These are phyloP conservation scores for Plasmodium fragile DNA, from an alignment of 169 alveolate species.

Conservation along the genomic window DNA sequence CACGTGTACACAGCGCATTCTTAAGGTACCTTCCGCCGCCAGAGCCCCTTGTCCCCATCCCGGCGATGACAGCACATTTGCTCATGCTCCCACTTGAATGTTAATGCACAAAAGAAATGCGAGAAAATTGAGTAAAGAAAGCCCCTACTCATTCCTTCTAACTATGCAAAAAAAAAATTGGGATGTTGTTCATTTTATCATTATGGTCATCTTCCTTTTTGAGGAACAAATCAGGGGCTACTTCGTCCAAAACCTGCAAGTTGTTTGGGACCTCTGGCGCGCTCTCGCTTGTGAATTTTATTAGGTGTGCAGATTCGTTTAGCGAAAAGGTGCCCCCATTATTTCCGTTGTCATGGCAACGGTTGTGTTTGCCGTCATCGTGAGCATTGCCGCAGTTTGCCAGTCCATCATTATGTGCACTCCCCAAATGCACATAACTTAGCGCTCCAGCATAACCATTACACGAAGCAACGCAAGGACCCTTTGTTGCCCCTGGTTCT, in stretches of 20 bases:
- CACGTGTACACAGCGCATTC: not conserved
- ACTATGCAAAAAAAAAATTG: constrained; percentile 61
- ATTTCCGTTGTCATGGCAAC: not conserved
- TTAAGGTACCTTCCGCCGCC: not conserved
- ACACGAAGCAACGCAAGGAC: not conserved
- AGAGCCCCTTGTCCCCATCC: not conserved
- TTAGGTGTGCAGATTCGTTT: not conserved
- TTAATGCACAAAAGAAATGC: no score
- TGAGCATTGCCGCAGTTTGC: not conserved
- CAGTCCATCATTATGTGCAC: not conserved
- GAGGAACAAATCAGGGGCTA: constrained; percentile 16
- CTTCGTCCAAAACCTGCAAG: constrained; percentile 24
- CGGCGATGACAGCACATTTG: not conserved
- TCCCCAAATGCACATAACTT: not conserved
- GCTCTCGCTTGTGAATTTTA: constrained; percentile 11
- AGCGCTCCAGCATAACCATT: not conserved
- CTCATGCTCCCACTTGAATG: not conserved
- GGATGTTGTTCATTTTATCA: constrained; percentile 18
- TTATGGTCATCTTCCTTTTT: constrained; percentile 8
- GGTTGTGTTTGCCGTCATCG: not conserved
- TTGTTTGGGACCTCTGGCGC: constrained; percentile 5
- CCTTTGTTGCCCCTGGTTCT: not conserved
- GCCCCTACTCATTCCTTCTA: not conserved
- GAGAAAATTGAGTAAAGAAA: not conserved
- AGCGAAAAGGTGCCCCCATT: constrained; percentile 4